Evolutionary conservation across 495 filamentous ascomycete species (phyloP).

Genomic region (Glonium stellatum): DNA sequence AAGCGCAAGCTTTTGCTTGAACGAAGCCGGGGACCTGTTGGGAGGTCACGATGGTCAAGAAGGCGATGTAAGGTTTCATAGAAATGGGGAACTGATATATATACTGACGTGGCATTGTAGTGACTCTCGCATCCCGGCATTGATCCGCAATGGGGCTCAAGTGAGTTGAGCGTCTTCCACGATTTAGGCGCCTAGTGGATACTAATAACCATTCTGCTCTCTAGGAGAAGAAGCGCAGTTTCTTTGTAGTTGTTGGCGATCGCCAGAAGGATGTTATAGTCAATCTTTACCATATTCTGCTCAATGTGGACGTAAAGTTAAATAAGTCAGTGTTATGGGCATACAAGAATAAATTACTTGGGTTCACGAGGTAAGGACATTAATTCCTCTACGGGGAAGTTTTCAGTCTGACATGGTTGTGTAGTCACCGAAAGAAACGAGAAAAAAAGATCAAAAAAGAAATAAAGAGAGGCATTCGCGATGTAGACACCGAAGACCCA

Average conservation of each 20-base stretch:
- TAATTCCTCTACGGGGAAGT: background rate
- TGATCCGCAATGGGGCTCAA: slow-evolving; percentile 91
- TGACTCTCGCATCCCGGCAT: slow-evolving; percentile 90
- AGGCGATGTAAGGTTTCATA: slow-evolving; percentile 32
- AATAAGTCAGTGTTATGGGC: slow-evolving; percentile 98
- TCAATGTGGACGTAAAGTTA: slow-evolving; percentile 79
- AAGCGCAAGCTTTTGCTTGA: slow-evolving; percentile 1
- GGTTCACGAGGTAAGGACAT: slow-evolving; percentile 60
- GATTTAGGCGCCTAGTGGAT: background rate
- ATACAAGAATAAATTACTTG: slow-evolving; percentile 96
- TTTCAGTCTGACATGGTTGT: background rate
- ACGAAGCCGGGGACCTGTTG: slow-evolving; percentile 23
- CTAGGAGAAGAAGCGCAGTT: slow-evolving; percentile 88
- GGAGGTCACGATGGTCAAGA: slow-evolving; percentile 37
- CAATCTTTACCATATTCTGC: slow-evolving; percentile 89
- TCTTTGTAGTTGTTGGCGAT: slow-evolving; percentile 95
- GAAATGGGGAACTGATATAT: background rate
- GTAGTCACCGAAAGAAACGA: slow-evolving; percentile 89
- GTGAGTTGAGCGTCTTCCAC: slow-evolving; percentile 22
- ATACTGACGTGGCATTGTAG: slow-evolving; percentile 37
- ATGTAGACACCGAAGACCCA: slow-evolving; percentile 91
- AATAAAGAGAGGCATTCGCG: slow-evolving; percentile 89
- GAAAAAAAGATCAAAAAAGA: slow-evolving; percentile 97
- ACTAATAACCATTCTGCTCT: background rate
- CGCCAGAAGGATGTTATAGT: slow-evolving; percentile 95